Evolutionary conservation across 192 early-diverging fungal genomes (phyloP).

Genomic region (Helicostylum pulchrum): DNA sequence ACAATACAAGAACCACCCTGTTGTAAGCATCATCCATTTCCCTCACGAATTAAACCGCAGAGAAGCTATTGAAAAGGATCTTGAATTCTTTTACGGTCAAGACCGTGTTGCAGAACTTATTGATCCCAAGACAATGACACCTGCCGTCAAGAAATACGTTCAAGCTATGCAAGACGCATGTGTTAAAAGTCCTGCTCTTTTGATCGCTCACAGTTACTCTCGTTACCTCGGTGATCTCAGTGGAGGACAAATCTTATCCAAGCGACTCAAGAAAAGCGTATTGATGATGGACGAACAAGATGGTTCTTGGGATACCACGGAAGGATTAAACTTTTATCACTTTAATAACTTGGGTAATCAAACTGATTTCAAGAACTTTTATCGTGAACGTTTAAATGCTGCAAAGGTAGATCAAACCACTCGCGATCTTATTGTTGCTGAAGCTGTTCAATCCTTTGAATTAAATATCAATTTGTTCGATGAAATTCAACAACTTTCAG

Average conservation of each 20-base stretch:
- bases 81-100: slow-evolving; percentile 46
- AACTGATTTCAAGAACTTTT: slow-evolving; percentile 49
- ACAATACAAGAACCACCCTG: slow-evolving; percentile 45
- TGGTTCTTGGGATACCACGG: slow-evolving; percentile 30
- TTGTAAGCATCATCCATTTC: slow-evolving; percentile 47
- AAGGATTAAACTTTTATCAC: slow-evolving; percentile 49
- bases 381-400: slow-evolving; percentile 45
- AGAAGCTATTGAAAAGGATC: slow-evolving; percentile 38
- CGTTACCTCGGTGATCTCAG: slow-evolving; percentile 57
- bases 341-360: slow-evolving; percentile 46
- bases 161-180: slow-evolving; percentile 42
- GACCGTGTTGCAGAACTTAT: slow-evolving; percentile 32
- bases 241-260: slow-evolving; percentile 52
- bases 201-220: slow-evolving; percentile 54
- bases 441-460: slow-evolving; percentile 28
- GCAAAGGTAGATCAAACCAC: slow-evolving; percentile 37
- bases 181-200: slow-evolving; percentile 39
- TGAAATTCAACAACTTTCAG: slow-evolving; percentile 25
- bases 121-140: slow-evolving; percentile 31
- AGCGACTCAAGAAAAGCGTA: slow-evolving; percentile 47
- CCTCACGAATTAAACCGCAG: slow-evolving; percentile 48
- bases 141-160: slow-evolving; percentile 50
- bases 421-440: slow-evolving; percentile 27
- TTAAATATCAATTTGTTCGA: slow-evolving; percentile 39
- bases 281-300: slow-evolving; percentile 40